Evolutionary conservation across 495 filamentous ascomycete genomes (phyloP), one percentile per base, ranked within the genome.

Genomic region (Rostrohypoxylon terebratum): DNA sequence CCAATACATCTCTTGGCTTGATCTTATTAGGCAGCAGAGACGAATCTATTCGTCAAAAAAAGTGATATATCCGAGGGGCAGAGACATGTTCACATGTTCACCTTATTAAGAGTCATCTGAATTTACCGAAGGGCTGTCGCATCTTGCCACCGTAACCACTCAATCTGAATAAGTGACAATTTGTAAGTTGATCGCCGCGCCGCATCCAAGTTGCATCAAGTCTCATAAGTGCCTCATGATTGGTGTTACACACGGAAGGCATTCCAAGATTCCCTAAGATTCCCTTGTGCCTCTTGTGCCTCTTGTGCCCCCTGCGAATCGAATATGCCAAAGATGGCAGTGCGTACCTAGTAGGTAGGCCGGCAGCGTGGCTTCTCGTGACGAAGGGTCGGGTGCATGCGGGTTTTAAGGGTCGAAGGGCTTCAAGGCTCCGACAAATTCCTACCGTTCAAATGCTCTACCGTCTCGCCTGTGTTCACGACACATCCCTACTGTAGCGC

Each of bases 171-270:
- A 50, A 33, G 28, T 36, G 2, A 44, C 38, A 16, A 58, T 58
- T 54, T 54, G 44, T 51, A 53, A 60, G 28, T 42, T 55, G 61
- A 69, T 66, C 71, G 66, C 66, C 48, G 48, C 66, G 62, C 61
- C 60, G 42, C 66, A 66, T 62, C 71, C 50, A 45, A 45, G 42
- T 63, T 40, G 64, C 23, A 55, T 60, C 42, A 44, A 33, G 51
- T 63, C 50, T 71, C 36, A 48, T 66, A 53, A 20, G 58, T 55
- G 65, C 71, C 64, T 73, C 54, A 60, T 36, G 62, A 53, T 54
- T 62, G 33, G 53, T 54, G 66, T 66, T 66, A 57, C 63, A 69
- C 71, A 73, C 66, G 66, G 71, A 57, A 69, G 66, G 66, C 58
- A 59, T 31, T 47, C 63, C 61, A 69, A 50, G 64, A 45, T 64